Percentiles rank a stretch among this genome's conserved stretches.
Evolutionary conservation across 2,329 filamentous ascomycete species (phyloP).

Genomic region (Teratosphaeria nubilosa): DNA sequence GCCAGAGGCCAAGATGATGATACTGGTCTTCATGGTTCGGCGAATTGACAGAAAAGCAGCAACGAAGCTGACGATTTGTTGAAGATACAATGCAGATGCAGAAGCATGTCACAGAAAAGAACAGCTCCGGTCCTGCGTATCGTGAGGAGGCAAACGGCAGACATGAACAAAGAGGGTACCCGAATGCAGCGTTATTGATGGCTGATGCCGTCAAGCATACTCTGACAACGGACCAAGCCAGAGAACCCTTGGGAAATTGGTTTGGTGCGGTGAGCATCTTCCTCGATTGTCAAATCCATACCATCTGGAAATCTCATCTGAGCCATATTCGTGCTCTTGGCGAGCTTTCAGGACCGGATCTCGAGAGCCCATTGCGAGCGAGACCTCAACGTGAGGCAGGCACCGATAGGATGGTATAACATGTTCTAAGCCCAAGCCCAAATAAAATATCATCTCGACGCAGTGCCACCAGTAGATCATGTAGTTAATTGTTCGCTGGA

Average conservation of each 20-base stretch:
- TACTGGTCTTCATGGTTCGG: background rate
- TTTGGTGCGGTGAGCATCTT: too few relatives aligned
- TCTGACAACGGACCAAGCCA: too few relatives aligned
- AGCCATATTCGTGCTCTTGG: too few relatives aligned
- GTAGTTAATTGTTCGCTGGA: background rate
- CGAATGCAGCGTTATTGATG: background rate
- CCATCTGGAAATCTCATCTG: too few relatives aligned
- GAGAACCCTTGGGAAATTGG: background rate
- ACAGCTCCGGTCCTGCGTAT: background rate
- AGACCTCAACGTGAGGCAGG: too few relatives aligned
- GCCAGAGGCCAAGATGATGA: background rate
- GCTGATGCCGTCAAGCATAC: background rate
- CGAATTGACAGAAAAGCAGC: background rate
- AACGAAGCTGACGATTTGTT: background rate
- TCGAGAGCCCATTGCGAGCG: too few relatives aligned
- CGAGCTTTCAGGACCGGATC: too few relatives aligned
- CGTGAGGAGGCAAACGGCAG: background rate
- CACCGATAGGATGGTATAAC: too few relatives aligned
- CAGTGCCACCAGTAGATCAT: background rate
- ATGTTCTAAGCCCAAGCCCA: too few relatives aligned
- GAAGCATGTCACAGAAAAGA: background rate
- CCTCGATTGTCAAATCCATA: too few relatives aligned
- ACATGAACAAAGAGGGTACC: background rate
- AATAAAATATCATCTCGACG: background rate
- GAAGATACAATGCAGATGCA: background rate